Base-by-base conservation (phyloP, 1,139 yeast species). In the Eremothecium sinecaudum region DNA sequence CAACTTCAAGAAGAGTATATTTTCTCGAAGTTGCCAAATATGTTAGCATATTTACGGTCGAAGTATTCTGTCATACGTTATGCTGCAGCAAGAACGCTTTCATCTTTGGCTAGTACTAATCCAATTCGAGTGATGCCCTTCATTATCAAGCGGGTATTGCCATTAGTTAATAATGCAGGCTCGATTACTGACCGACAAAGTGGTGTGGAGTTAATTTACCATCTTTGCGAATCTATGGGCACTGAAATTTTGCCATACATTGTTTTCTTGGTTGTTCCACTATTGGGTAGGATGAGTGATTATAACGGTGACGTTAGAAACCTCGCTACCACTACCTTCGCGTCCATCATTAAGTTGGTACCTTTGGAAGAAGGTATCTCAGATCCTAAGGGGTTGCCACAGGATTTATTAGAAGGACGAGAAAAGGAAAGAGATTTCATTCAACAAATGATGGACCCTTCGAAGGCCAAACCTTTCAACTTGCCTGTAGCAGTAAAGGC, bases 311-410 rank as follows among this genome's bases (percentile, higher is more conserved):
- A 86, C 55, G 79, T 87, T n/a, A 74, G 99, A 50, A 69, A 81
- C 14, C 62, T 92, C 36, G 94, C 98, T 0, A 87, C 98, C 0
- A 84, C 96, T 0, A 84, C 98, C 0, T 92, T 92, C 69, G 99
- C 99, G 0, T 79, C 94, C 0, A 84, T 92, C 41, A 90, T 92
- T 48, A 92, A 90, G 55, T 66, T 92, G 42, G 97, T 90, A 15
- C 99, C 99, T 4, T 69, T 92, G 41, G 99, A 92, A 62, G 93
- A 94, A 5, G 98, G 98, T 51, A 87, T 92, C 31, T 90, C 94
- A 1, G 96, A 90, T 58, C 98, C 98, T 1, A 79, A 75, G 36
- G 94, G 87, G 42, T 76, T 92, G 79, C 93, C 98, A 1, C 67
- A 69, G 39, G 87, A 81, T 35, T 67, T 92, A 36, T 66, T 90